phyloP scores from a whole-genome alignment of 768 basidiomycete genomes.

The Rhizopogon vinicolor region DNA sequence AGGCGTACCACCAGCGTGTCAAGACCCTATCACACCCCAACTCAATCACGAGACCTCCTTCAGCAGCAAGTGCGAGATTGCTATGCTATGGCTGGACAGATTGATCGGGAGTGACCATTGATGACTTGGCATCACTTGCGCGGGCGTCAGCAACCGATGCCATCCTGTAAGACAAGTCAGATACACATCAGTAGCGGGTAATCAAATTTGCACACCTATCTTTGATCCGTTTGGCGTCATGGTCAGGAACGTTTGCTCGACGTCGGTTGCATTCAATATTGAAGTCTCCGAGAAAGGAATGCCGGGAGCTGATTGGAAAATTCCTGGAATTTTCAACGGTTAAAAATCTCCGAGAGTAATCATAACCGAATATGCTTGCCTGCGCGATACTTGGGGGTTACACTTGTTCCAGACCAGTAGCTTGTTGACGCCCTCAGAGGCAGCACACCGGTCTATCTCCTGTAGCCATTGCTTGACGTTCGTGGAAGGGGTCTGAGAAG shows the following conservation, averaged over 20 bases:
- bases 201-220: slow-evolving; percentile 54
- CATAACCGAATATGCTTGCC: slow-evolving; percentile 34
- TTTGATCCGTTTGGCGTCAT: slow-evolving; percentile 93
- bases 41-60: slow-evolving; percentile 21
- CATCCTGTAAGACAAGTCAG: slow-evolving; percentile 49
- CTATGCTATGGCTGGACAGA: slow-evolving; percentile 63
- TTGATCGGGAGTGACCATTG: slow-evolving; percentile 81
- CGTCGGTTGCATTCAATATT: slow-evolving; percentile 97
- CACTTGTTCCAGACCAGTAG: slow-evolving; percentile 98
- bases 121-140: slow-evolving; percentile 72
- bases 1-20: slow-evolving; percentile 9
- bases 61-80: slow-evolving; percentile 77
- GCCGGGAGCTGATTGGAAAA: slow-evolving; percentile 81
- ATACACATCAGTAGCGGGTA: neutral
- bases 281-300: slow-evolving; percentile 98
- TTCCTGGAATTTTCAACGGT: slow-evolving; percentile 1
- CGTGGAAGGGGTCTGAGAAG: slow-evolving; percentile 74
- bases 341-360: neutral
- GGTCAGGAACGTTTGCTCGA: slow-evolving; percentile 98
- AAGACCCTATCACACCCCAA: slow-evolving; percentile 5
- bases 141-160: slow-evolving; percentile 71
- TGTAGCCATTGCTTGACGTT: slow-evolving; percentile 96
- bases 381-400: slow-evolving; percentile 93
- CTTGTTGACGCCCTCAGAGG: slow-evolving; percentile 98
- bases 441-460: slow-evolving; percentile 85